Percentiles rank a stretch among this genome's conserved stretches.
Evolutionary conservation across 1,284 basidiomycete species (phyloP).

Genomic region (Trametes sp.): DNA sequence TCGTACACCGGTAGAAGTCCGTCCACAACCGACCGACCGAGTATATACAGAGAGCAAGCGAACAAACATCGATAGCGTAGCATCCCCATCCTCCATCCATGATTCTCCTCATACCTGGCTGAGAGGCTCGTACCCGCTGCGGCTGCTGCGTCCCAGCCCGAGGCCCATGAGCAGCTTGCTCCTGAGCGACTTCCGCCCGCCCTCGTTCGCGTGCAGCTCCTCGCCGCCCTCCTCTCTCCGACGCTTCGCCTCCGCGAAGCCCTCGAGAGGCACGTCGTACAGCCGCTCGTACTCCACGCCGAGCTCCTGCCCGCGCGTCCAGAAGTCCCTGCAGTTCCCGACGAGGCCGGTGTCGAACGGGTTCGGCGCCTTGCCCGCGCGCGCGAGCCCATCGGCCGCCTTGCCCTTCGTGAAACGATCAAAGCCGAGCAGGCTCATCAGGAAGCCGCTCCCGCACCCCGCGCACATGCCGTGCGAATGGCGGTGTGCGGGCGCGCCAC

Average conservation of each 20-base stretch:
- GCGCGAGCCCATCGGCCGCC: conserved; percentile 83
- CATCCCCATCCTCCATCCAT: neutral
- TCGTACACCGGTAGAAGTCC: neutral
- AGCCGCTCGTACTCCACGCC: conserved; percentile 90
- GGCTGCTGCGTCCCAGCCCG: conserved; percentile 52
- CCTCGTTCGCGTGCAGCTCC: conserved; percentile 46
- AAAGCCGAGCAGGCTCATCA: conserved; percentile 90
- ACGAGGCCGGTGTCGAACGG: conserved; percentile 91
- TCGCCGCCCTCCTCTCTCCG: conserved; percentile 62
- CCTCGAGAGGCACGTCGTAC: conserved; percentile 90
- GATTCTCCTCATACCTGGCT: conserved; percentile 53
- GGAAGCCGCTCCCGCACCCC: conserved; percentile 63
- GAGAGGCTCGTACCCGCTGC: conserved; percentile 67
- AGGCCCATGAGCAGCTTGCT: conserved; percentile 61
- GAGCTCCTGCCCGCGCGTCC: conserved; percentile 85
- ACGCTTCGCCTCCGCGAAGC: conserved; percentile 75
- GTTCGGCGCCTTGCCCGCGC: conserved; percentile 76
- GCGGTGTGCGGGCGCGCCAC: conserved; percentile 30
- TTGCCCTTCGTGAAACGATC: conserved; percentile 93
- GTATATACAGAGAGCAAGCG: conserved; percentile 21
- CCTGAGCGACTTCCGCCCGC: conserved; percentile 47
- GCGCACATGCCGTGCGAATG: conserved; percentile 48
- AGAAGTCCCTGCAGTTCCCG: conserved; percentile 95
- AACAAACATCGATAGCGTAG: conserved; percentile 11
- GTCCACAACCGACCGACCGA: neutral